Evolutionary conservation across 345 rosid genomes (phyloP).

Genomic region (Aquilaria malaccensis): DNA sequence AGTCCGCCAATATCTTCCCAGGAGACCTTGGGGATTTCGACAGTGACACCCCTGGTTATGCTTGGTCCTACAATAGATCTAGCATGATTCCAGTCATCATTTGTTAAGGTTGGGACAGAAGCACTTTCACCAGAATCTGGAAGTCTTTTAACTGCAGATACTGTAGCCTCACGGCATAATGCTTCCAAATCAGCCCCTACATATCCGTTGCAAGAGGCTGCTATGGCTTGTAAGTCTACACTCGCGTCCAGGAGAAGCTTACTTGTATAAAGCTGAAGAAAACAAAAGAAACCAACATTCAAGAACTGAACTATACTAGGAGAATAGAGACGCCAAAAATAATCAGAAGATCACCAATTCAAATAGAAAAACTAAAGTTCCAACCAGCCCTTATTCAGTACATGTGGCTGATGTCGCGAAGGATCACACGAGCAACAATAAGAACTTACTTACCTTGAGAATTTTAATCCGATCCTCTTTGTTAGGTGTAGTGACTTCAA

Average conservation of each 20-base stretch:
- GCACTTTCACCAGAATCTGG: constrained; percentile 24
- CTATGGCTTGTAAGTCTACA: constrained; percentile 57
- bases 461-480: constrained; percentile 75
- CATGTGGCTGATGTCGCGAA: not conserved
- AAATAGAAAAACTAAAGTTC: too few relatives aligned
- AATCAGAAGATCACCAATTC: too few relatives aligned
- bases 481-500: constrained; percentile 83
- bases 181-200: constrained; percentile 98
- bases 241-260: constrained; percentile 47
- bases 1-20: constrained; percentile 97
- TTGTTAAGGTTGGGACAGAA: constrained; percentile 29
- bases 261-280: constrained; percentile 69
- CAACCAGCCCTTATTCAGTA: too few relatives aligned
- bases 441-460: constrained; percentile 46
- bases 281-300: constrained; percentile 8
- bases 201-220: constrained; percentile 80
- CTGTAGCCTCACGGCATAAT: constrained; percentile 70
- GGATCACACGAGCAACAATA: constrained; percentile 6
- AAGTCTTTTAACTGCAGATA: constrained; percentile 51
- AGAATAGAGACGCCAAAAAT: too few relatives aligned
- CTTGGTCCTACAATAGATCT: constrained; percentile 75
- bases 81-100: constrained; percentile 68
- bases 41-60: constrained; percentile 85
- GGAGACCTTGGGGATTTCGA: constrained; percentile 79
- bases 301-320: too few relatives aligned